These are phyloP conservation scores for Trifolium subterraneum DNA, from an alignment of 306 rosid species.

Conservation along the genomic window DNA sequence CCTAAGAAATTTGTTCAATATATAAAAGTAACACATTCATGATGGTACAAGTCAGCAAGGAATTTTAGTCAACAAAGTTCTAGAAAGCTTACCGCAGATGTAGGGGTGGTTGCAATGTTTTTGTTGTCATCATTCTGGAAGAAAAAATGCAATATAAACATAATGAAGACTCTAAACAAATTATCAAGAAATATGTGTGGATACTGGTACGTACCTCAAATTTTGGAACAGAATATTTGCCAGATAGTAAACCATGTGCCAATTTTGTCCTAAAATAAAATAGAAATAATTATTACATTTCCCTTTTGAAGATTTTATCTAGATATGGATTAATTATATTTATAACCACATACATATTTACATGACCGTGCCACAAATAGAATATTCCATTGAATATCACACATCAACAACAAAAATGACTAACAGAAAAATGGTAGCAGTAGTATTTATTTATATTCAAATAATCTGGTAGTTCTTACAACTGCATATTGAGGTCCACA, in stretches of 20 bases:
- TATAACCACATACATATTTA: neutral
- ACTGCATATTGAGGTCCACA: slow-evolving; percentile 86
- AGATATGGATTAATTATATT: neutral
- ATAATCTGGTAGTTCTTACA: slow-evolving; percentile 49
- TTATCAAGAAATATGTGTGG: slow-evolving; percentile 12
- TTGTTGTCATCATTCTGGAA: slow-evolving; percentile 64
- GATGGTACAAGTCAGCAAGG: neutral
- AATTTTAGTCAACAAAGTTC: slow-evolving; percentile 18
- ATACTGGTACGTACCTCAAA: slow-evolving; percentile 54
- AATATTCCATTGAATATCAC: neutral
- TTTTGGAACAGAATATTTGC: slow-evolving; percentile 79
- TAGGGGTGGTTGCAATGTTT: slow-evolving; percentile 53
- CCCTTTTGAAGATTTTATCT: slow-evolving; percentile 1
- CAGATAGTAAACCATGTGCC: slow-evolving; percentile 85
- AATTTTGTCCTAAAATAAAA: slow-evolving; percentile 65
- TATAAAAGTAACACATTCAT: slow-evolving; percentile 2
- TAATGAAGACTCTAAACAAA: slow-evolving; percentile 13
- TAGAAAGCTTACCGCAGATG: slow-evolving; percentile 64
- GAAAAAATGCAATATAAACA: slow-evolving; percentile 31
- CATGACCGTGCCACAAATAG: slow-evolving; percentile 2
- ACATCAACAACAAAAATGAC: slow-evolving; percentile 6
- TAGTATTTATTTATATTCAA: neutral
- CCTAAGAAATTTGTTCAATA: slow-evolving; percentile 29
- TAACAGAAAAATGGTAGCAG: slow-evolving; percentile 16
- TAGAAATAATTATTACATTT: slow-evolving; percentile 20